Base-by-base conservation (phyloP, 2,329 filamentous ascomycete species). In the Pseudovirgaria hyperparasitica region DNA sequence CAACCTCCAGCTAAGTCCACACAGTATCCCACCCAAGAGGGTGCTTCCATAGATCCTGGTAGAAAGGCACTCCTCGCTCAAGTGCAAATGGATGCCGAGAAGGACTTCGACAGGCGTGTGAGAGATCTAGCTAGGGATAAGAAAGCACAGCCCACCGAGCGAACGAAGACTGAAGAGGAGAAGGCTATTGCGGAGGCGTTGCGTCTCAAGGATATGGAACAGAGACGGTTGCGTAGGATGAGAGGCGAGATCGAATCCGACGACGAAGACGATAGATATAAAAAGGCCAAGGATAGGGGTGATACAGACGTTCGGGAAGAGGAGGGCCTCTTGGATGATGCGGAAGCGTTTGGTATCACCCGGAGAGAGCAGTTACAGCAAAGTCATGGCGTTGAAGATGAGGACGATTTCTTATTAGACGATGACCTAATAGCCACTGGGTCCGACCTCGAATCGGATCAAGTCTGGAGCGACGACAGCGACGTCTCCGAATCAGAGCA, bases 341-440 rank as follows among this genome's bases (percentile, higher is more conserved):
- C 72, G 9, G 66, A 61, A 25, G 62, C 64, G 26, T 77, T 76
- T 43, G 72, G 72, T 2, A 54, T 77, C n/a, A 72, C 70, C 6
- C 67, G 66, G 4, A 63, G 67, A 8, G 67, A 77, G 31, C 52
- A 19, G 23, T 42, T 43, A 15, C 45, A 43, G 21, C 35, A 49
- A 46, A 39, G 48, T 37, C 34, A 45, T 29, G 39, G 54, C 39
- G 32, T 92, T 18, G 85, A 93, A 38, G 87, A 94, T 40, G 87
- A 96, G 48, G 87, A 96, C 42, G 84, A 94, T 41, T 96, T 96
- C 43, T 50, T 87, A 15, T 75, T 94, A 35, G 87, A 96, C 32
- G 82, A 90, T 35, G 79, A 92, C 45, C 65, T 96, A 10, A 69
- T 94, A 18, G 85, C 85, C 9, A 86, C 76, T 39, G 81, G 75